Evolutionary conservation across 139 green algal genomes (phyloP).

Genomic region (Chlamydomonas asymmetrica): DNA sequence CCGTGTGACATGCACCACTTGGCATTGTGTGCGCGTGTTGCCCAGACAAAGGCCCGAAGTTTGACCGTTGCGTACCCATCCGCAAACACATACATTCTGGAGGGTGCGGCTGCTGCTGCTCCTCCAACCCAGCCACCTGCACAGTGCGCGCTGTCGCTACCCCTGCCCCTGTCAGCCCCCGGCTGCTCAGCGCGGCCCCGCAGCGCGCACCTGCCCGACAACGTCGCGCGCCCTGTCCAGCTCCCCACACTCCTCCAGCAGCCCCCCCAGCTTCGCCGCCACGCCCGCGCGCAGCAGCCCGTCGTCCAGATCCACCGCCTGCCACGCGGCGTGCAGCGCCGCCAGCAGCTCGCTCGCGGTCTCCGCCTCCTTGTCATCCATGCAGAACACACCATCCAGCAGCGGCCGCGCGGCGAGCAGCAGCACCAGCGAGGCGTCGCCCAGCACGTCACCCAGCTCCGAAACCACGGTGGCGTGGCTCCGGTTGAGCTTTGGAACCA

Average conservation of each 20-base stretch:
- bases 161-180: background rate
- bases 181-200: background rate
- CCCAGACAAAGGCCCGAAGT: too few relatives aligned
- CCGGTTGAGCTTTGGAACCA: too few relatives aligned
- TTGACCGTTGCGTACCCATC: too few relatives aligned
- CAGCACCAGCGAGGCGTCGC: conserved; percentile 41
- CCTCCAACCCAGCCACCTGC: background rate
- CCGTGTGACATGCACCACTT: too few relatives aligned
- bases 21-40: too few relatives aligned
- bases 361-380: conserved; percentile 55
- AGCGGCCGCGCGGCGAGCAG: conserved; percentile 34
- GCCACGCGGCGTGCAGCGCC: conserved; percentile 59
- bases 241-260: conserved; percentile 42
- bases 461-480: too few relatives aligned
- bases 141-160: background rate
- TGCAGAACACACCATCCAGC: conserved; percentile 40
- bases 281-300: conserved; percentile 26
- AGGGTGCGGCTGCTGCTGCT: background rate
- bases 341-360: conserved; percentile 64
- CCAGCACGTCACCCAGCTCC: conserved; percentile 35
- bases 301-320: conserved; percentile 40
- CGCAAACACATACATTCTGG: too few relatives aligned
- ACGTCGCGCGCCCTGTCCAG: conserved; percentile 8
- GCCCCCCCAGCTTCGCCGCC: conserved; percentile 48
- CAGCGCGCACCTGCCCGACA: conserved; percentile 31